Base-by-base conservation (phyloP, 2,329 filamentous ascomycete genomes). In the Pseudogymnoascus sp. region DNA sequence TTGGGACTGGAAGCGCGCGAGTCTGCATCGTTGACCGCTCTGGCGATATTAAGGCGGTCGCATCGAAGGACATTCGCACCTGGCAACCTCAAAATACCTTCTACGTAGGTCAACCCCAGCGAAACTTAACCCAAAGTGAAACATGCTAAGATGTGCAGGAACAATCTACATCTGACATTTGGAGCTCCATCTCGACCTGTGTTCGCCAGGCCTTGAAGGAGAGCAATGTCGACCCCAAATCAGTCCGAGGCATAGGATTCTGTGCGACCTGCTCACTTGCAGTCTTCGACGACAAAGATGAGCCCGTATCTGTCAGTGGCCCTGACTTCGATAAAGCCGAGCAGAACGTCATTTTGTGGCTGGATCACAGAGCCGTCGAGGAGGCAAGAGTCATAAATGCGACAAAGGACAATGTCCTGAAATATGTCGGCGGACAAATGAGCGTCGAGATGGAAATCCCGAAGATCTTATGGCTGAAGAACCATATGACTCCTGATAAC, bases 371-470 rank as follows among this genome's bases (percentile, higher is more conserved):
- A 39, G 91, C 94, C 0, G 85, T 94, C 12, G 85, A 90, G 64
- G 94, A 99, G 80, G 95, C 93, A 0, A 87, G 90, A 65, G 89
- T 90, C 77, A 96, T 99, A 78, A 99, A 99, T 74, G 85, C 86
- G 61, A 97, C 94, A 2, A 82, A 87, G 60, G 94, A 99, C 79
- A 94, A 95, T 74, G 80, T 99, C 61, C 84, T 99, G 63, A 89
- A 92, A 71, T 99, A 99, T 72, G 94, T 99, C 15, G 94, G 94
- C 68, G 94, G 94, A 66, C 93, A 89, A 74, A 99, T 99, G 94
- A 96, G 91, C 73, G 93, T 97, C 67, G 94, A 99, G 80, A 99
- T 99, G 94, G 94, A 99, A 75, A 95, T 99, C 62, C 94, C 94
- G 66, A 99, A 99, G 78, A 90, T 97, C 1, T 81, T 97, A 63